Evolutionary conservation across 352 stramenopile species (phyloP).

Genomic region (Saprolegnia parasitica): DNA sequence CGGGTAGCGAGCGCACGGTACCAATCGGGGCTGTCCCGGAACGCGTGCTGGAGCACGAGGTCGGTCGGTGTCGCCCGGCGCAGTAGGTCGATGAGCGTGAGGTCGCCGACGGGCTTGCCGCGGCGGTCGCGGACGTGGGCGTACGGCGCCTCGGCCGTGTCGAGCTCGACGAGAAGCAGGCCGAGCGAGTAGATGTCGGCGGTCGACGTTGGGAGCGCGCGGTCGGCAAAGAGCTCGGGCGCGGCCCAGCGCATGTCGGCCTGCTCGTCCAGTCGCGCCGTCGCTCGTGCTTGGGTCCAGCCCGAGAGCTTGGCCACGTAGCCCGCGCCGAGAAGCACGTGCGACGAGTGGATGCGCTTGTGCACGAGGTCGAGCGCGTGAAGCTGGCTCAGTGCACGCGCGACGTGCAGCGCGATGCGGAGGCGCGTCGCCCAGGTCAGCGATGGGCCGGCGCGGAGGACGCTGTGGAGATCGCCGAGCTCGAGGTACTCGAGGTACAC

Average conservation of each 20-base stretch:
- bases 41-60: background rate
- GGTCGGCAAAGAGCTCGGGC: conserved; percentile 34
- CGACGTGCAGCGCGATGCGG: conserved; percentile 8
- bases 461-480: background rate
- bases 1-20: background rate
- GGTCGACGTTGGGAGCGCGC: conserved; percentile 32
- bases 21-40: conserved; percentile 1
- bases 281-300: background rate
- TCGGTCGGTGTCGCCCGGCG: background rate
- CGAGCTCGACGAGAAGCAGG: conserved; percentile 33
- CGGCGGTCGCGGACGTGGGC: background rate
- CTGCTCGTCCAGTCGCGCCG: background rate
- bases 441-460: background rate
- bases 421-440: background rate
- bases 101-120: background rate
- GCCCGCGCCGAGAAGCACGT: conserved; percentile 6
- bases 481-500: conserved; percentile 25
- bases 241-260: conserved; percentile 30
- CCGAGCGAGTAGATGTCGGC: conserved; percentile 39
- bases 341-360: background rate
- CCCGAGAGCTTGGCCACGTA: background rate
- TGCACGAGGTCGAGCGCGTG: conserved; percentile 33
- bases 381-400: conserved; percentile 31
- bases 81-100: background rate
- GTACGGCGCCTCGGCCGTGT: conserved; percentile 28